Conservation (phyloP, 169 alveolate species). For the Cryptosporidium felis region DNA sequence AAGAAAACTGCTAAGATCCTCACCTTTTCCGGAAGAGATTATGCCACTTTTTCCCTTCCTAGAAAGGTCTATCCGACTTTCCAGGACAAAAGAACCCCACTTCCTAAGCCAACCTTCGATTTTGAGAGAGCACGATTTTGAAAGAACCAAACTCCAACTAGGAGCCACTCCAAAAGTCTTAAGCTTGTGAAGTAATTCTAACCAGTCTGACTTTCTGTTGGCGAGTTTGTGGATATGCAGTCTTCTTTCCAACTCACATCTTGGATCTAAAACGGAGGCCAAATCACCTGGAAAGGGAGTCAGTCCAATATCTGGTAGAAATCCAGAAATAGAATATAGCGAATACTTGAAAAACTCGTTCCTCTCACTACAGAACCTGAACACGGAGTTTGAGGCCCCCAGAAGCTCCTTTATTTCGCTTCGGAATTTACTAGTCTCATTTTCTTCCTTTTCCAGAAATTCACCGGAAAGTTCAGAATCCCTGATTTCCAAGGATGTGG, state of each 20-base stretch:
- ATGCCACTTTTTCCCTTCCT: not conserved
- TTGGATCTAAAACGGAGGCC: conserved; percentile 19
- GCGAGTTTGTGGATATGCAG: not conserved
- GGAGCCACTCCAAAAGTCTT: conserved; percentile 31
- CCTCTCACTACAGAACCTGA: conserved; percentile 34
- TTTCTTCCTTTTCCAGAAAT: too few species aligned
- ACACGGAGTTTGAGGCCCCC: conserved; percentile 1
- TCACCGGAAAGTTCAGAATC: too few species aligned
- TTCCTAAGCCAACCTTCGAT: not conserved
- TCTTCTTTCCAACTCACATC: conserved; percentile 7
- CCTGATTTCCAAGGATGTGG: too few species aligned
- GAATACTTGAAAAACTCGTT: conserved; percentile 15
- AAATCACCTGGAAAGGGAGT: conserved; percentile 28
- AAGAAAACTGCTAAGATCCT: not conserved
- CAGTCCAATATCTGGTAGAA: conserved; percentile 59
- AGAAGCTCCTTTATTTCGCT: not conserved
- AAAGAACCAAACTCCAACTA: conserved; percentile 14
- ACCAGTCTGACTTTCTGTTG: conserved; percentile 10
- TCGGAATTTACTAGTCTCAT: not conserved
- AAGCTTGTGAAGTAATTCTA: not conserved
- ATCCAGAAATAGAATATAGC: conserved; percentile 44
- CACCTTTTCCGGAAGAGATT: conserved; percentile 59
- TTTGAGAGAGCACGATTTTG: not conserved
- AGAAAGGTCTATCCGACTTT: not conserved
- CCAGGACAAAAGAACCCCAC: conserved; percentile 23